Percentiles rank a stretch among this genome's conserved stretches.
Conservation (phyloP, 192 early-diverging fungal genomes). For the Jimgerdemannia lactiflua region DNA sequence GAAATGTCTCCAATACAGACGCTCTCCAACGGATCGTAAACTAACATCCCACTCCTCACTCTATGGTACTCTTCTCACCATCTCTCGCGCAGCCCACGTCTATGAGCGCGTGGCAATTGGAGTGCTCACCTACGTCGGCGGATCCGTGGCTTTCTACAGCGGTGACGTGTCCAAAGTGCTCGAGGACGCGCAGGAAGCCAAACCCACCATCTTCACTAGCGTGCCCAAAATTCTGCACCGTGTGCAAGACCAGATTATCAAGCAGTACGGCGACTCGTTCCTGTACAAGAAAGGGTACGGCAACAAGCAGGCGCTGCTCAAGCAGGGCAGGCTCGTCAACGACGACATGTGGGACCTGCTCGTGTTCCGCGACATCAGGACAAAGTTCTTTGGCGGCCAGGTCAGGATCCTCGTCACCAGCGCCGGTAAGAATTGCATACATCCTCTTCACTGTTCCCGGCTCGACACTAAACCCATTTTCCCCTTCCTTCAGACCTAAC, state of each 20-base stretch:
- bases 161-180: constrained; percentile 57
- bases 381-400: constrained; percentile 37
- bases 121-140: constrained; percentile 48
- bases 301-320: constrained; percentile 25
- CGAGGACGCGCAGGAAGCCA: constrained; percentile 64
- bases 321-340: constrained; percentile 31
- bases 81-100: constrained; percentile 22
- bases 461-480: background rate
- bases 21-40: background rate
- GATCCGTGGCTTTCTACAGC: constrained; percentile 65
- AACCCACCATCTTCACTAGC: constrained; percentile 73
- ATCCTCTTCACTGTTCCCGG: too few species aligned
- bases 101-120: constrained; percentile 23
- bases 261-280: constrained; percentile 28
- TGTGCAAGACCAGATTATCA: constrained; percentile 24
- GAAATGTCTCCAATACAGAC: background rate
- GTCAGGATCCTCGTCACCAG: constrained; percentile 23
- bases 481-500: background rate
- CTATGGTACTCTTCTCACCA: too few species aligned
- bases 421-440: constrained; percentile 16
- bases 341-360: constrained; percentile 40
- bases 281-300: constrained; percentile 35
- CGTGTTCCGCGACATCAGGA: constrained; percentile 40
- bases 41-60: background rate
- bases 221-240: constrained; percentile 18